A percentile compares a stretch with the other conserved stretches of the same genome.
Evolutionary conservation across 225 moss, liverwort and hornwort species (phyloP).

Genomic region (Physcomitrellopsis africana): DNA sequence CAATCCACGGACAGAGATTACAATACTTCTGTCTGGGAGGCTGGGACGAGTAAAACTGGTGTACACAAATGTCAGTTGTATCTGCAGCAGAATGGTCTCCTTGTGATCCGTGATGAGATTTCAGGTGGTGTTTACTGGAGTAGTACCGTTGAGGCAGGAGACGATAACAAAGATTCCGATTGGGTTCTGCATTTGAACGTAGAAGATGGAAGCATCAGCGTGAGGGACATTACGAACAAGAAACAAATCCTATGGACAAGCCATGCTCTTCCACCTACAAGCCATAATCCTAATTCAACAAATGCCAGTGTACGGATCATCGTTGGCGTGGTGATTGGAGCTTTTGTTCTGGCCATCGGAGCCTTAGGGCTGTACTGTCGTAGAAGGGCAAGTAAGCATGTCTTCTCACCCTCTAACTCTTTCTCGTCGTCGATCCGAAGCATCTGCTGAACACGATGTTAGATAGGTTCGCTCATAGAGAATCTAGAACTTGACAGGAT

Average conservation of each 20-base stretch:
- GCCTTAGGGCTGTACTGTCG: background rate
- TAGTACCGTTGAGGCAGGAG: background rate
- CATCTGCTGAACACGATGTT: too few species aligned
- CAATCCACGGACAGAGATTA: background rate
- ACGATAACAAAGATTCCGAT: background rate
- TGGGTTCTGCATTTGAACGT: slow-evolving; percentile 8
- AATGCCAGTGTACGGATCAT: background rate
- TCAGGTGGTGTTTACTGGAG: slow-evolving; percentile 12
- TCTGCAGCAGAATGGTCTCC: slow-evolving; percentile 7
- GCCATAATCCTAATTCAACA: background rate
- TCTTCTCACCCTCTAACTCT: background rate
- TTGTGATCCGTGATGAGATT: background rate
- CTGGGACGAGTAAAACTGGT: background rate
- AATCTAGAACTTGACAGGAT: background rate
- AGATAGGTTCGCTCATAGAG: background rate
- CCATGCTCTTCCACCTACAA: background rate
- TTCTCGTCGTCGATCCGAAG: background rate
- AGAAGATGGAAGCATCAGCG: slow-evolving; percentile 19
- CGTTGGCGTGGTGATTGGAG: slow-evolving; percentile 13
- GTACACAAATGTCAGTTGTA: background rate
- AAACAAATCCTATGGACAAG: background rate
- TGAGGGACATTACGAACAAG: background rate
- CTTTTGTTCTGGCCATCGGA: background rate
- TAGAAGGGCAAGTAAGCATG: slow-evolving; percentile 11
- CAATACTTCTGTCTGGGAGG: slow-evolving; percentile 5